Evolutionary conservation across 31 red algal species (phyloP).

Genomic region (Pterothamnion heteromorphum): DNA sequence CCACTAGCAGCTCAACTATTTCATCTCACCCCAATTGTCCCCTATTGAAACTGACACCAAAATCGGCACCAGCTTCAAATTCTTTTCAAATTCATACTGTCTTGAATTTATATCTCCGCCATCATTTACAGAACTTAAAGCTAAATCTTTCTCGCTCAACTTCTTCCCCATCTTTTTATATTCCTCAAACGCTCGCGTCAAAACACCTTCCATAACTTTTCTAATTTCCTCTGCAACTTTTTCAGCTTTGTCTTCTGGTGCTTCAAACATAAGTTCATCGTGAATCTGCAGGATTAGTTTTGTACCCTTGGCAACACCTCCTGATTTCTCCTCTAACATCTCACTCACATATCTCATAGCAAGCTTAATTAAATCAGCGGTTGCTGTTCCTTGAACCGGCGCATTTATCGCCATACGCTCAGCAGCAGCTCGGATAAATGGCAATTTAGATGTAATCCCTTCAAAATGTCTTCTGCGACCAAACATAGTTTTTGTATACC

Average conservation of each 20-base stretch:
- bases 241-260: neutral
- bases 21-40: too few relatives aligned
- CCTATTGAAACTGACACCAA: too few relatives aligned
- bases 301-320: neutral
- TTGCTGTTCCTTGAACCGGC: neutral
- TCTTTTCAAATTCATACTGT: too few relatives aligned
- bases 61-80: too few relatives aligned
- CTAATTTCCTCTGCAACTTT: too few relatives aligned
- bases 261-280: slow-evolving; percentile 1
- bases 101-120: too few relatives aligned
- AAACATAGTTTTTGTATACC: neutral
- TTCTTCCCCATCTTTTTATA: too few relatives aligned
- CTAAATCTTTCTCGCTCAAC: too few relatives aligned
- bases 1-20: too few relatives aligned
- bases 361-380: neutral
- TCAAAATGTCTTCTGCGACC: neutral
- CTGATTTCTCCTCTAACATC: neutral
- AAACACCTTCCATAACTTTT: too few relatives aligned
- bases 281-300: neutral
- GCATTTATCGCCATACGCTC: neutral
- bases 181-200: too few relatives aligned
- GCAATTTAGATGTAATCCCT: neutral
- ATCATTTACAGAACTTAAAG: too few relatives aligned
- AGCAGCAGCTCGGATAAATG: neutral
- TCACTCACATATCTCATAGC: neutral